Evolutionary conservation across 495 filamentous ascomycete species (phyloP).

Genomic region (Tuber indicum): DNA sequence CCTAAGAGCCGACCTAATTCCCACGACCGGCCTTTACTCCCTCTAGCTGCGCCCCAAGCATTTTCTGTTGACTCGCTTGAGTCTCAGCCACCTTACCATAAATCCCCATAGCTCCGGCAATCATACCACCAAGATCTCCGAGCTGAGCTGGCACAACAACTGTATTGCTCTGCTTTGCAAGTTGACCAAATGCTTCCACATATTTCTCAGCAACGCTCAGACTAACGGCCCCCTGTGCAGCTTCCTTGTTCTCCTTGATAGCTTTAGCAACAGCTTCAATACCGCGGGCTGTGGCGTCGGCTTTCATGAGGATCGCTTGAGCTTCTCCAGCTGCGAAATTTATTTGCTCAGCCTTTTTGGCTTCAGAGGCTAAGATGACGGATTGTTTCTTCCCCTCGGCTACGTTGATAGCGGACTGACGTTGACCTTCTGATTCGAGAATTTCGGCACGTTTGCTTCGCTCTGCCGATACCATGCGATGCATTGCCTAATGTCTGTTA

Average conservation of each 20-base stretch:
- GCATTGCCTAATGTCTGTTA: conserved; percentile 67
- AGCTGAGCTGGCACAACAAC: conserved; percentile 95
- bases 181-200: conserved; percentile 84
- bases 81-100: conserved; percentile 87
- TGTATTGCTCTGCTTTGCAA: conserved; percentile 89
- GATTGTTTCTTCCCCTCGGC: conserved; percentile 93
- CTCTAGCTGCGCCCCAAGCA: conserved; percentile 2
- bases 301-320: conserved; percentile 80
- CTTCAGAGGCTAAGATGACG: conserved; percentile 91
- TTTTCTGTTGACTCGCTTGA: conserved; percentile 54
- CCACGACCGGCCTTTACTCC: background rate
- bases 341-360: conserved; percentile 80
- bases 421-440: conserved; percentile 87
- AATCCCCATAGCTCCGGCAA: conserved; percentile 88
- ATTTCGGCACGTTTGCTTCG: conserved; percentile 96
- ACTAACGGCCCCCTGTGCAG: conserved; percentile 74
- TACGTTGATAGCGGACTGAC: conserved; percentile 96
- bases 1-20: background rate
- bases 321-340: conserved; percentile 88
- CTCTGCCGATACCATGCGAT: conserved; percentile 94
- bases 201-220: conserved; percentile 94
- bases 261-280: conserved; percentile 75
- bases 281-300: conserved; percentile 76
- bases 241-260: conserved; percentile 62
- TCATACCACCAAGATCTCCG: conserved; percentile 95